Evolutionary conservation across 1,284 basidiomycete species (phyloP).

Genomic region (Pyrrhoderma lamaoense): DNA sequence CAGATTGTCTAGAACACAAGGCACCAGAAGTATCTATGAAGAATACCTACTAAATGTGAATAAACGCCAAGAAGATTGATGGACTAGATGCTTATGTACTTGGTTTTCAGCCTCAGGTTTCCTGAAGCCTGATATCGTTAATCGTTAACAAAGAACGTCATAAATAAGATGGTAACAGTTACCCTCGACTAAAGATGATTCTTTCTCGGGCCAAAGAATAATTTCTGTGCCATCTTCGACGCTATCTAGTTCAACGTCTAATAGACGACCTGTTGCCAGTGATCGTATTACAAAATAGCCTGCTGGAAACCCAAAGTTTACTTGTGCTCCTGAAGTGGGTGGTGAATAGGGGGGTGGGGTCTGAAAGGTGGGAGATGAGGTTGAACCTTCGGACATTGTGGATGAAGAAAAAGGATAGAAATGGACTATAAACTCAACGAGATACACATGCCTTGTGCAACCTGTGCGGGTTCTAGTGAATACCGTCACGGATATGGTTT

Average conservation of each 20-base stretch:
- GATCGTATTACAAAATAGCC: conserved; percentile 73
- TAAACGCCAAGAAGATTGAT: neutral
- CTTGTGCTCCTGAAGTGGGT: conserved; percentile 5
- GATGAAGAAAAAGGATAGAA: too few species aligned
- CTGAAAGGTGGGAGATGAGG: neutral
- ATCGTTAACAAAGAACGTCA: conserved; percentile 1
- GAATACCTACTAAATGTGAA: conserved; percentile 47
- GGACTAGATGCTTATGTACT: conserved; percentile 29
- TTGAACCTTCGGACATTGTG: neutral
- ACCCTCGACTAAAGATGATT: conserved; percentile 70
- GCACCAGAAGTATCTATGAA: conserved; percentile 71
- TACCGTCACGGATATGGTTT: too few species aligned
- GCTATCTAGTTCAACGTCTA: conserved; percentile 52
- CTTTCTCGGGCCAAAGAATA: conserved; percentile 62
- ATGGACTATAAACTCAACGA: too few species aligned
- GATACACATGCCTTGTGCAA: too few species aligned
- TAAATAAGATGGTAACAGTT: conserved; percentile 14
- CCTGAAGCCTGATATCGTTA: conserved; percentile 46
- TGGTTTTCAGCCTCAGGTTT: conserved; percentile 66
- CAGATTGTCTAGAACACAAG: conserved; percentile 67
- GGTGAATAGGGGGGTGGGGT: conserved; percentile 11
- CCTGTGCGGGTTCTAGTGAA: too few species aligned
- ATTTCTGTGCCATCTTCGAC: conserved; percentile 60
- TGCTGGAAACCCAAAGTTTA: conserved; percentile 51
- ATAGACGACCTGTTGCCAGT: conserved; percentile 47